Evolutionary conservation across 371 early-diverging fungal genomes (phyloP).

Genomic region (Apophysomyces ossiformis): DNA sequence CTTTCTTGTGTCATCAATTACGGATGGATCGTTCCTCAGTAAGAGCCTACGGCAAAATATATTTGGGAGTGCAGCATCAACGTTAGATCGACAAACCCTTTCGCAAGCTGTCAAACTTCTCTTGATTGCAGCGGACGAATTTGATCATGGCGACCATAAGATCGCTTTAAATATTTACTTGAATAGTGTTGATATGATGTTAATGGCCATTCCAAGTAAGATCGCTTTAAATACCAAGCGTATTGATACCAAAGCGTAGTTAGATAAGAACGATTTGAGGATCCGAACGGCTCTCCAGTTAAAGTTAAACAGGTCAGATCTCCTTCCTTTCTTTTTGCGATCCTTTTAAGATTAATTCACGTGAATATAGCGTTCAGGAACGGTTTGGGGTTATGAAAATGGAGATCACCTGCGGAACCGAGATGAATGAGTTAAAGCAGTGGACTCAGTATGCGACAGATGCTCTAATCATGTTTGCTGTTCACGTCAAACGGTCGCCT

Average conservation of each 20-base stretch:
- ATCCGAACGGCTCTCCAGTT: constrained; percentile 33
- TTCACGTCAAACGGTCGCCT: constrained; percentile 67
- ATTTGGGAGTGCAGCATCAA: constrained; percentile 3
- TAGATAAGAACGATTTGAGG: constrained; percentile 40
- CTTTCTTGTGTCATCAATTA: constrained; percentile 4
- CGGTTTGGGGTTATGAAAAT: neutral
- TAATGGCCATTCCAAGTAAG: constrained; percentile 63
- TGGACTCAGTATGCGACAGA: constrained; percentile 51
- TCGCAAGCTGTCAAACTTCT: constrained; percentile 60
- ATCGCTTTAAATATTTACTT: constrained; percentile 58
- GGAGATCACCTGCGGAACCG: neutral
- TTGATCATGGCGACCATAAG: constrained; percentile 53
- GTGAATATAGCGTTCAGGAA: neutral
- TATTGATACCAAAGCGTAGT: neutral
- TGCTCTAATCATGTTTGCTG: constrained; percentile 54
- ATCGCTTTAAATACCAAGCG: neutral
- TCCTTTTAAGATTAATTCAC: neutral
- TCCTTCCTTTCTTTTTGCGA: constrained; percentile 8
- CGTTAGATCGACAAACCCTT: constrained; percentile 43
- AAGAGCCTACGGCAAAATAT: neutral
- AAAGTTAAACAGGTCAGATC: constrained; percentile 3
- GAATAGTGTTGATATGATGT: constrained; percentile 52
- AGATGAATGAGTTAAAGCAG: constrained; percentile 22
- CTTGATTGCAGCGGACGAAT: constrained; percentile 58
- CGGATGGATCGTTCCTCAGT: constrained; percentile 5